These are phyloP conservation scores for Bimuria novae-zelandiae DNA, from an alignment of 2,329 filamentous ascomycete genomes.

Conservation along the genomic window DNA sequence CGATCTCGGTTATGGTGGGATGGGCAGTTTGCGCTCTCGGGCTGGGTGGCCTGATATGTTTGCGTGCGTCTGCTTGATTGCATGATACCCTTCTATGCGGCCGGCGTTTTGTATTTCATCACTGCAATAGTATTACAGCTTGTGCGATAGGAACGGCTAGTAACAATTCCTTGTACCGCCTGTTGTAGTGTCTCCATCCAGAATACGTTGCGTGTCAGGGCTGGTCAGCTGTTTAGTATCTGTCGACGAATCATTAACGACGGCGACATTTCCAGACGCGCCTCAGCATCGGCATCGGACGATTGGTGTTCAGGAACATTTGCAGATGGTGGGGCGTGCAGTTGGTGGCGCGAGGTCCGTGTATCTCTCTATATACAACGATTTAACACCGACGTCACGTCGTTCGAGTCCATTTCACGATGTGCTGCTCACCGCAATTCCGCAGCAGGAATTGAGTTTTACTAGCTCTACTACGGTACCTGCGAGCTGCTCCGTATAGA, in stretches of 20 bases:
- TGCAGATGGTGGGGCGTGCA: constrained; percentile 10
- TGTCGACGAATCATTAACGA: constrained; percentile 7
- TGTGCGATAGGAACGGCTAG: not conserved
- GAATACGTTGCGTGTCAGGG: not conserved
- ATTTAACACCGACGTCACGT: constrained; percentile 3
- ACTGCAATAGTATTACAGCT: not conserved
- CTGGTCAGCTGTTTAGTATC: no score
- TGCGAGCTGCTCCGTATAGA: not conserved
- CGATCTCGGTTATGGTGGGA: constrained; percentile 2
- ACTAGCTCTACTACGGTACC: not conserved
- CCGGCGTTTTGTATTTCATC: constrained; percentile 6
- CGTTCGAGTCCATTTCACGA: not conserved
- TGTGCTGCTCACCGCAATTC: not conserved
- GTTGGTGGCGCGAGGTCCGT: constrained; percentile 16
- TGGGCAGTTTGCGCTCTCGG: not conserved
- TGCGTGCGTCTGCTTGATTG: constrained; percentile 14
- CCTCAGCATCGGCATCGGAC: constrained; percentile 5
- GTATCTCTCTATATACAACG: constrained; percentile 14
- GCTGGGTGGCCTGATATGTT: constrained; percentile 11
- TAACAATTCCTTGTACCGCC: not conserved
- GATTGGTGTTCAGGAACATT: constrained; percentile 8
- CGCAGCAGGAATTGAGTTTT: not conserved
- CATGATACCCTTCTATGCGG: constrained; percentile 17
- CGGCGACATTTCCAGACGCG: not conserved
- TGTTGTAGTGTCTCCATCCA: not conserved